Percentiles rank a stretch among this genome's conserved stretches.
phyloP scores from a whole-genome alignment of 768 basidiomycete genomes.

The Tubosaeta sp. region DNA sequence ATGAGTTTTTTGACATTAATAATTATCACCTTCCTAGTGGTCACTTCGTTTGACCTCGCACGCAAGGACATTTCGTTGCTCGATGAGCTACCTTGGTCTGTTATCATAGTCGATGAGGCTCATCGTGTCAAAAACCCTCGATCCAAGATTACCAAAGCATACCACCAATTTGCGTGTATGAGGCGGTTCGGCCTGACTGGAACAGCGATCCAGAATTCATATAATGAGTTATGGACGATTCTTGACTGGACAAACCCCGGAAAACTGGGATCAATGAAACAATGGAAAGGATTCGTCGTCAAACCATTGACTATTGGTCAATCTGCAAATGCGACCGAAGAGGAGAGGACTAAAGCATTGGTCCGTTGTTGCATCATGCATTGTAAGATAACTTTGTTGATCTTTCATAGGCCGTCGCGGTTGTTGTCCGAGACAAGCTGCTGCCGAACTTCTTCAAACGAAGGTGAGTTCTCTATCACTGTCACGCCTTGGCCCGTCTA shows the following conservation, averaged over 20 bases:
- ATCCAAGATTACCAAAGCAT: slow-evolving; percentile 62
- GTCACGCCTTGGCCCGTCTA: background rate
- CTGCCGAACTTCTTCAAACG: slow-evolving; percentile 82
- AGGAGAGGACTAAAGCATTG: slow-evolving; percentile 52
- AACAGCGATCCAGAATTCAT: slow-evolving; percentile 81
- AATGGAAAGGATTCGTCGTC: slow-evolving; percentile 76
- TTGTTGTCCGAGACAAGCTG: slow-evolving; percentile 57
- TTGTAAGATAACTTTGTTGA: background rate
- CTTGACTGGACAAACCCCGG: slow-evolving; percentile 91
- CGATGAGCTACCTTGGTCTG: slow-evolving; percentile 65
- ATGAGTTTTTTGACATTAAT: background rate
- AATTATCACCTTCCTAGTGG: slow-evolving; percentile 41
- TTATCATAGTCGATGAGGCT: slow-evolving; percentile 83
- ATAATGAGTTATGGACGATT: slow-evolving; percentile 89
- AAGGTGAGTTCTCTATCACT: slow-evolving; percentile 40
- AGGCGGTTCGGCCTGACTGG: slow-evolving; percentile 86
- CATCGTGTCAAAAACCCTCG: slow-evolving; percentile 82
- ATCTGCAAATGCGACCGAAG: slow-evolving; percentile 57
- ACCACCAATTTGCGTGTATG: slow-evolving; percentile 62
- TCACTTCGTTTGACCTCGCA: slow-evolving; percentile 78
- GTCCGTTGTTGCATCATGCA: slow-evolving; percentile 29
- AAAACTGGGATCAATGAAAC: slow-evolving; percentile 58
- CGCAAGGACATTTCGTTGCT: slow-evolving; percentile 67
- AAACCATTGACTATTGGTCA: slow-evolving; percentile 68
- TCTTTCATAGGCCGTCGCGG: slow-evolving; percentile 48